These are phyloP conservation scores for Colletotrichum phormii DNA, from an alignment of 2,329 filamentous ascomycete genomes.

Conservation along the genomic window DNA sequence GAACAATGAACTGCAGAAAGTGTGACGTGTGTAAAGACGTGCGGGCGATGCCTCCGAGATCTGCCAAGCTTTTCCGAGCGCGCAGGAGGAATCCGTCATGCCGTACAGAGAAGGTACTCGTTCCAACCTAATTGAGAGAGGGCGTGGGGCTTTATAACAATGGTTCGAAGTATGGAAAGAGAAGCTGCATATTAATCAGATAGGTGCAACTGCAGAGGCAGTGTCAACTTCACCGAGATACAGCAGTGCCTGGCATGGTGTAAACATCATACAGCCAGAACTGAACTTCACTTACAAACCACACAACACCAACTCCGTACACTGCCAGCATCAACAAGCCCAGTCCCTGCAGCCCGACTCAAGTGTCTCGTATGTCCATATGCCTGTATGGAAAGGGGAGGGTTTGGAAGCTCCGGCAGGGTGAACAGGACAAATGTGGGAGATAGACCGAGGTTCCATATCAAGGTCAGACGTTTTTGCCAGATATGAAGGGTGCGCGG, in stretches of 20 bases:
- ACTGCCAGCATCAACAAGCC: background rate
- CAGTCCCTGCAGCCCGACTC: constrained; percentile 12
- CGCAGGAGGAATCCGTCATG: constrained; percentile 2
- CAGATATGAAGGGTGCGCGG: constrained; percentile 1
- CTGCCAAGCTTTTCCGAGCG: constrained; percentile 26
- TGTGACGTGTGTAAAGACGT: constrained; percentile 12
- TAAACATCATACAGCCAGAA: background rate
- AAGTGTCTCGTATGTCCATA: background rate
- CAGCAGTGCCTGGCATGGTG: background rate
- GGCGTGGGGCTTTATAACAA: constrained; percentile 20
- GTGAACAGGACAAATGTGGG: background rate
- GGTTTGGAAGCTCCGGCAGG: background rate
- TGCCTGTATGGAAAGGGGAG: background rate
- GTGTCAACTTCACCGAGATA: background rate
- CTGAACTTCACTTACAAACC: background rate
- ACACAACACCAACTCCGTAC: background rate
- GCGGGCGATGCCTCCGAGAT: constrained; percentile 23
- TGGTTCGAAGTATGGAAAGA: background rate
- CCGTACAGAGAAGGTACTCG: background rate
- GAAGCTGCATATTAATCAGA: background rate
- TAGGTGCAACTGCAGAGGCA: background rate
- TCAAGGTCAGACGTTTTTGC: background rate
- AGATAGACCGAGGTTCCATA: background rate
- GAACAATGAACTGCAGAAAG: constrained; percentile 5
- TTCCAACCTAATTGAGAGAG: background rate